Evolutionary conservation across 768 basidiomycete genomes (phyloP).

Genomic region (Tephrocybe sp.): DNA sequence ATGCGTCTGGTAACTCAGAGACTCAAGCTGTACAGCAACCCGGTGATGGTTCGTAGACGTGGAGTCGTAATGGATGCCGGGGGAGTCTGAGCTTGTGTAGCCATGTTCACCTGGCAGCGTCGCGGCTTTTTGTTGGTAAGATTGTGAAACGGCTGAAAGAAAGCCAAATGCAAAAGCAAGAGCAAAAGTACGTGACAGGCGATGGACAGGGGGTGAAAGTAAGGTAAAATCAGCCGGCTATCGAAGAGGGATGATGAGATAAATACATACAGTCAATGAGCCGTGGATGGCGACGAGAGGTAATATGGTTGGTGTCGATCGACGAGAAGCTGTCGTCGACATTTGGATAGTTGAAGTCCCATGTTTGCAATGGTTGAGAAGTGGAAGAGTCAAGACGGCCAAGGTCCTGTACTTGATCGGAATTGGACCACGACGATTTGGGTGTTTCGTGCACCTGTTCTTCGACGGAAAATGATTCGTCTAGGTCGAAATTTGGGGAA

Average conservation of each 20-base stretch:
- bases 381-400: neutral
- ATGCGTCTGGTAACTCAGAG: constrained; percentile 1
- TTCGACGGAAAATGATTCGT: constrained; percentile 7
- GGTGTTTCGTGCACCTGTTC: neutral
- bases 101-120: constrained; percentile 1
- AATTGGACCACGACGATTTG: constrained; percentile 19
- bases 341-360: constrained; percentile 17
- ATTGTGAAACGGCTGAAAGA: constrained; percentile 10
- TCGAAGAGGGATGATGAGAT: constrained; percentile 1
- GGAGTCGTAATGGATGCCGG: constrained; percentile 6
- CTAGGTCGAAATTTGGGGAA: constrained; percentile 37
- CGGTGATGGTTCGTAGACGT: neutral
- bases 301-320: neutral
- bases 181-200: neutral
- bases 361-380: constrained; percentile 6
- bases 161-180: neutral
- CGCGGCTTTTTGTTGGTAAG: constrained; percentile 14
- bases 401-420: neutral
- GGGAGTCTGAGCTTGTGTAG: constrained; percentile 11
- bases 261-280: constrained; percentile 13
- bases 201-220: neutral
- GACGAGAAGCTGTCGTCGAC: constrained; percentile 9
- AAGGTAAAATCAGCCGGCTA: neutral
- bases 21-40: neutral
- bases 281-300: constrained; percentile 8